Percentiles rank a stretch among this genome's conserved stretches.
phyloP scores from a whole-genome alignment of 129 eudicot genomes.

The Sambucus nigra region DNA sequence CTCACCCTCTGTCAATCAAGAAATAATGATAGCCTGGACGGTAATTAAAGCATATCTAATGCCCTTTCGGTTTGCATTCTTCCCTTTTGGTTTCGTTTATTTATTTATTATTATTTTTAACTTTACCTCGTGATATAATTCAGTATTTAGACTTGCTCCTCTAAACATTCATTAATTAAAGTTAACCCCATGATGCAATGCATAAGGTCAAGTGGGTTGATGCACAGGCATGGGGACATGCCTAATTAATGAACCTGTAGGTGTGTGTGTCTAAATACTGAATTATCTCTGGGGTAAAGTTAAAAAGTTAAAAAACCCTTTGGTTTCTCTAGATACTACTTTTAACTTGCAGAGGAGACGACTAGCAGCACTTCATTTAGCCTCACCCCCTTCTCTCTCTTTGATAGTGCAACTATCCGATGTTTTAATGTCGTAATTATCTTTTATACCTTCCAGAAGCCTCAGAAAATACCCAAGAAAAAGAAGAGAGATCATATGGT shows the following conservation, averaged over 20 bases:
- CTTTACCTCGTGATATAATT: no score
- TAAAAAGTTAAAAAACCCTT: no score
- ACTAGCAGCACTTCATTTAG: neutral
- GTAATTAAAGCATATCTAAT: conserved; percentile 24
- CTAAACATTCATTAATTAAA: neutral
- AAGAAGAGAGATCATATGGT: conserved; percentile 75
- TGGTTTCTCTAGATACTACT: no score
- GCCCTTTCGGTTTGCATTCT: conserved; percentile 2
- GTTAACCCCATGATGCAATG: no score
- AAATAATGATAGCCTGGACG: conserved; percentile 36
- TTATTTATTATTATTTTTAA: neutral
- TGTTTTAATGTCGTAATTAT: conserved; percentile 2
- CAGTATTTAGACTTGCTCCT: neutral
- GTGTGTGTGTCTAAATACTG: no score
- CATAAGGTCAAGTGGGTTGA: no score
- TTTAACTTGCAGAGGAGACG: no score
- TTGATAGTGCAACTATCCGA: conserved; percentile 6
- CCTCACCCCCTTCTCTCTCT: conserved; percentile 3
- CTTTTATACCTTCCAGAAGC: conserved; percentile 33
- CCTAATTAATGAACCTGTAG: no score
- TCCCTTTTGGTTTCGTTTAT: neutral
- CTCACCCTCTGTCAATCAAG: conserved; percentile 63
- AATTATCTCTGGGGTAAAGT: no score
- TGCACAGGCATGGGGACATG: no score
- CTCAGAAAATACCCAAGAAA: conserved; percentile 30